Base-by-base conservation (phyloP, 192 early-diverging fungal genomes). In the Umbelopsis sp. region DNA sequence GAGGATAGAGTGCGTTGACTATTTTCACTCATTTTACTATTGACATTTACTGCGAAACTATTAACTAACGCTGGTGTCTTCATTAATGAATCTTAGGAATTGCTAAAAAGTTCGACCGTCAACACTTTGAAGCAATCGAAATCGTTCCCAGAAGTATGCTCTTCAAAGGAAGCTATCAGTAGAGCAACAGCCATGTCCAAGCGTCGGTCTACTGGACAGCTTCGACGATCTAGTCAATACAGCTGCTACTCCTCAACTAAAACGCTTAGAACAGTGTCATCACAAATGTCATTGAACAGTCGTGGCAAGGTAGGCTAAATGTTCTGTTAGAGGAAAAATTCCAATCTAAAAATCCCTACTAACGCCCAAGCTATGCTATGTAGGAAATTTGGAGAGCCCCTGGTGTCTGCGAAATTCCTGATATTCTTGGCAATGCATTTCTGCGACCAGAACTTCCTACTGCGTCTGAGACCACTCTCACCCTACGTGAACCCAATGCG, bases 401-500 rank as follows among this genome's bases (percentile, higher is more conserved):
- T 74, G 77, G 77, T 24, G 56, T 68, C 51, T 78, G 65, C 54
- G 72, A 78, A 66, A 74, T 78, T 50, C 77, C 77, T 43, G 69
- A 78, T 68, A 78, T 78, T 50, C 50, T 78, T 22, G 77, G 77
- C 26, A 78, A 78, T 31, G 77, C 77, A 47, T 77, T 77, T 72
- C 44, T 77, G 4, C 71, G 72, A 21, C 75, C 75, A 50, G 65
- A 69, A 22, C 65, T 29, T 25, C 56, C 76, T 17, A 69, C 68
- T 24, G 38, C 45, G 10, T 53, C 68, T 20, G 68, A 47, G 26
- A 74, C 68, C n/a, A 67, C 67, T 1, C 72, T 69, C 21, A 51
- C 25, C 22, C 45, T 77, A 10, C 70, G 75, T 12, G 51, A 71
- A 72, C 34, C 70, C 2, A 68, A 77, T 44, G 56, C 62, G 14